These are phyloP conservation scores for Allomyces arbusculus DNA, from an alignment of 192 early-diverging fungal genomes.

Conservation along the genomic window DNA sequence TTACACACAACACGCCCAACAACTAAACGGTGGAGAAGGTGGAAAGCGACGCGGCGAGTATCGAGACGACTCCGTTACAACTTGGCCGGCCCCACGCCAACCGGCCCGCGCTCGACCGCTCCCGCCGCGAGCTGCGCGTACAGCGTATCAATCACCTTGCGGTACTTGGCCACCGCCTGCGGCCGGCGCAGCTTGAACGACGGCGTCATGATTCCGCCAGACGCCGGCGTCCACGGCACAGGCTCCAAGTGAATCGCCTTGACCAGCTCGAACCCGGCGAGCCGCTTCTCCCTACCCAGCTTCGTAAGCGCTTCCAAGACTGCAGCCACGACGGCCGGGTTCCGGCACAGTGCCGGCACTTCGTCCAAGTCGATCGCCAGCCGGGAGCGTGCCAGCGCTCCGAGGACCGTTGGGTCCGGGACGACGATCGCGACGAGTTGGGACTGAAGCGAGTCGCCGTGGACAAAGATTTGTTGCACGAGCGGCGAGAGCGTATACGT, in stretches of 20 bases:
- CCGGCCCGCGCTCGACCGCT: background rate
- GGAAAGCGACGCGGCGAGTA: too few relatives aligned
- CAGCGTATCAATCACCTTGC: conserved; percentile 44
- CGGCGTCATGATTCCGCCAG: conserved; percentile 29
- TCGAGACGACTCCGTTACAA: too few relatives aligned
- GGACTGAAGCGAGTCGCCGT: conserved; percentile 19
- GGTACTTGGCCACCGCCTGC: conserved; percentile 46
- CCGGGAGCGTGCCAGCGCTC: background rate
- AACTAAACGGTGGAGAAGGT: too few relatives aligned
- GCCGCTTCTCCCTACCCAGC: background rate
- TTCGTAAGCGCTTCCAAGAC: background rate
- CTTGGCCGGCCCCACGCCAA: too few relatives aligned
- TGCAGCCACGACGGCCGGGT: background rate
- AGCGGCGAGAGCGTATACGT: conserved; percentile 6
- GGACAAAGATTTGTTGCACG: conserved; percentile 17
- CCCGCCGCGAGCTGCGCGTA: conserved; percentile 18
- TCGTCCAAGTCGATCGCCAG: background rate
- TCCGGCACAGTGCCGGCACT: background rate
- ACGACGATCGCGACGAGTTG: conserved; percentile 19
- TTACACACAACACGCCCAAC: too few relatives aligned
- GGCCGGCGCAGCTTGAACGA: conserved; percentile 84
- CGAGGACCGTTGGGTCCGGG: conserved; percentile 2
- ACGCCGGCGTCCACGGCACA: background rate
- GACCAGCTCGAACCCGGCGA: conserved; percentile 22
- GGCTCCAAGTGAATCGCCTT: conserved; percentile 11